Base-by-base conservation (phyloP, 805 yeast species). In the Lachancea fermentati region DNA sequence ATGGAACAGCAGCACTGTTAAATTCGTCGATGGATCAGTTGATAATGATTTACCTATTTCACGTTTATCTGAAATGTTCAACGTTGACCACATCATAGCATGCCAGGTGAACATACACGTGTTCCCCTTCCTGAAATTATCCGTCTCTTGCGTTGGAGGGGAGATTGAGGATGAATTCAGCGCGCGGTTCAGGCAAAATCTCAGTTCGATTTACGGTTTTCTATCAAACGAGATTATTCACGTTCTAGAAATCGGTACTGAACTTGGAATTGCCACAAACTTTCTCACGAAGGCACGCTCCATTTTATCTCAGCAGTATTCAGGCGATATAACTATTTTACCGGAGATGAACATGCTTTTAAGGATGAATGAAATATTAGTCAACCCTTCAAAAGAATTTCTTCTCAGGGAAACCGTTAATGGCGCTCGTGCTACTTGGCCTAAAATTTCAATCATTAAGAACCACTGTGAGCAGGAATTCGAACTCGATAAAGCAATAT, bases 61-160 rank as follows among this genome's bases (percentile, higher is more conserved):
- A 2, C 73, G 97, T 50, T 68, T 93, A 16, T 82, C 94, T 15
- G 98, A 93, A 58, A 88, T 93, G 96, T 93, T 93, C 61, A 91
- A 93, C 55, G 96, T 93, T 22, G 95, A 93, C 58, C 96, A 93
- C 60, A 89, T 93, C 46, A 88, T 93, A 51, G 98, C 97, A 0
- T 91, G 95, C 34, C 99, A 93, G 60, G 98, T 93, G 1, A 93
- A 93, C 56, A 95, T 97, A 0, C 98, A 93, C 58, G 95, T 93
- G 12, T 85, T 85, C 2, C 98, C 98, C 0, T 73, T 91, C 37
- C 68, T 93, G 51, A 79, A 79, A 49, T 45, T 79, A 39, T 78
- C 88, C 0, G 71, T 80, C 3, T 76, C 80, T 15, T 75, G 78
- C 57, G 79, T 78, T 15, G 88, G 87, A 9, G 85, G 85, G 5